Conservation (phyloP, 208 protist genomes). For the Trypanosoma scelopori region DNA sequence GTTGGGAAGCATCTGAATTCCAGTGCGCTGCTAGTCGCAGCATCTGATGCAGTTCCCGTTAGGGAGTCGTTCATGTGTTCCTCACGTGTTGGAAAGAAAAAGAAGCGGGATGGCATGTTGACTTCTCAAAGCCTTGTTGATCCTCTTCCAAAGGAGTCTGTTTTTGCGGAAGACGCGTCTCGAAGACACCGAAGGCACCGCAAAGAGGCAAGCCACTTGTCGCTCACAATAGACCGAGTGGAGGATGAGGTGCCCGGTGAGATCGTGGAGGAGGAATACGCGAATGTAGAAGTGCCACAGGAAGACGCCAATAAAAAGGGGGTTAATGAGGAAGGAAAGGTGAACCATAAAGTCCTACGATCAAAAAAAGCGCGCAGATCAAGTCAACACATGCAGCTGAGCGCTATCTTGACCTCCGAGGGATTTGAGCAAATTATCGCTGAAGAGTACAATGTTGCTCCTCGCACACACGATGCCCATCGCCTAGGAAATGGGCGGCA, state of each 20-base stretch:
- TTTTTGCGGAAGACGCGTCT: constrained; percentile 13
- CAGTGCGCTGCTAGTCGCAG: constrained; percentile 4
- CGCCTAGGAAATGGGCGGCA: constrained; percentile 27
- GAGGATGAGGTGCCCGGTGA: constrained; percentile 5
- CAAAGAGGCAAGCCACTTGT: background rate
- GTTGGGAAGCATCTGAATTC: constrained; percentile 10
- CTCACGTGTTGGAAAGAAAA: constrained; percentile 6
- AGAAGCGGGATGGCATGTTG: constrained; percentile 9
- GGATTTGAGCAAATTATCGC: background rate
- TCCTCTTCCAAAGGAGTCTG: constrained; percentile 9
- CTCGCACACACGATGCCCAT: constrained; percentile 6
- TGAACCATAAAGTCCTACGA: background rate
- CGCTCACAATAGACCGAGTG: constrained; percentile 6
- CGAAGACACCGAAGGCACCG: constrained; percentile 7
- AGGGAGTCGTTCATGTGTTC: constrained; percentile 3
- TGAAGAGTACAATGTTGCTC: background rate
- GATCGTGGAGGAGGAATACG: constrained; percentile 24
- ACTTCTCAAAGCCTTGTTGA: constrained; percentile 4
- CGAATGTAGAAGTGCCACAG: background rate
- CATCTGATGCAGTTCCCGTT: too few relatives aligned
- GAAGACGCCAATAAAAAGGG: background rate
- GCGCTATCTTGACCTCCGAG: constrained; percentile 8
- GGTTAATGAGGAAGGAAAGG: background rate
- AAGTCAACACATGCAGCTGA: too few relatives aligned
- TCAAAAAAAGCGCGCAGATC: constrained; percentile 7